Conservation (phyloP, 148 eudicot species). For the Polygonum maritimum region DNA sequence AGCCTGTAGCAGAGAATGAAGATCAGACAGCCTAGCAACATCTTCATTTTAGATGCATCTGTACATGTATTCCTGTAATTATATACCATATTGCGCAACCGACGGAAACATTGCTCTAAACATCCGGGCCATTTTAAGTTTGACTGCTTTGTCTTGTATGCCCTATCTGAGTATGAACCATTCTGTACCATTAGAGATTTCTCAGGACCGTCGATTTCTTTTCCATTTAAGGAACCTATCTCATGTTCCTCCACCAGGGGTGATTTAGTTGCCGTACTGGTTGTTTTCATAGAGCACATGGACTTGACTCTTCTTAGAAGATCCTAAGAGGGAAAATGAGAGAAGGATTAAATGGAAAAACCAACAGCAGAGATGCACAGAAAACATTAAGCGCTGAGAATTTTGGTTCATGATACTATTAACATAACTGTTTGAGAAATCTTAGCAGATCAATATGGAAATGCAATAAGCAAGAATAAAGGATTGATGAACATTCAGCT, state of each 20-base stretch:
- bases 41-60: constrained; percentile 45
- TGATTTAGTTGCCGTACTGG: constrained; percentile 27
- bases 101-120: constrained; percentile 23
- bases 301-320: constrained; percentile 62
- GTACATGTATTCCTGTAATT: constrained; percentile 35
- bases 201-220: constrained; percentile 28
- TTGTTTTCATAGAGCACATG: constrained; percentile 34
- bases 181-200: constrained; percentile 20
- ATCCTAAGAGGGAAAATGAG: constrained; percentile 33
- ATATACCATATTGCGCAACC: constrained; percentile 42
- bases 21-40: constrained; percentile 42
- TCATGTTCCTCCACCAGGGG: constrained; percentile 22
- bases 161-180: constrained; percentile 15
- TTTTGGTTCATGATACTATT: not conserved
- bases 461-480: not conserved
- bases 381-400: not conserved
- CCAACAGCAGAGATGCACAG: not conserved
- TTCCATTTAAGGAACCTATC: constrained; percentile 13
- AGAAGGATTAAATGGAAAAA: not conserved
- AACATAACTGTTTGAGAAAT: not conserved
- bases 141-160: constrained; percentile 22
- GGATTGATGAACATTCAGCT: not conserved
- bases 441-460: not conserved
- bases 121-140: constrained; percentile 31
- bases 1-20: constrained; percentile 43